Evolutionary conservation across 1,284 basidiomycete species (phyloP).

Genomic region (Apiotrichum mycotoxinovorans): DNA sequence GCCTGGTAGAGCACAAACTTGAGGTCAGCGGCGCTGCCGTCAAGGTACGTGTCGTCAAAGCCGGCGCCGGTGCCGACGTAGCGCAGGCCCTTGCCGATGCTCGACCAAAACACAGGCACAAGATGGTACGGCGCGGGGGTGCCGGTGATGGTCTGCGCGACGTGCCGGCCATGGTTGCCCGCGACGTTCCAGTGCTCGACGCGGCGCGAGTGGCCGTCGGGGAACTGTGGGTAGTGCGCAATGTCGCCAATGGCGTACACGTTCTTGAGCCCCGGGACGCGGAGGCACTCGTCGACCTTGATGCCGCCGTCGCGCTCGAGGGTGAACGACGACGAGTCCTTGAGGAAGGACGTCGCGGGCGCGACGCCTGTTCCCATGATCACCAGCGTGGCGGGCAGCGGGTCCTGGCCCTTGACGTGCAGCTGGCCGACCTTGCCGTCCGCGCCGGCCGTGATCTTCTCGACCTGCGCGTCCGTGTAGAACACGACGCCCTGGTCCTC

Average conservation of each 20-base stretch:
- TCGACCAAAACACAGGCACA: conserved; percentile 79
- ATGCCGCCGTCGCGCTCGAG: conserved; percentile 78
- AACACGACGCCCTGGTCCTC: conserved; percentile 79
- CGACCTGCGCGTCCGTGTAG: conserved; percentile 71
- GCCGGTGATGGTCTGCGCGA: conserved; percentile 64
- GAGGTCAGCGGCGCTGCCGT: conserved; percentile 70
- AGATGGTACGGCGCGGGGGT: conserved; percentile 55
- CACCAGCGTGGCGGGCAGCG: conserved; percentile 71
- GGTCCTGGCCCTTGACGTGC: conserved; percentile 63
- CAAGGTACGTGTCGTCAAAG: conserved; percentile 70
- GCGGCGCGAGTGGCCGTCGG: conserved; percentile 33
- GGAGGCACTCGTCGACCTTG: conserved; percentile 72
- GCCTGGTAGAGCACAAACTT: conserved; percentile 89
- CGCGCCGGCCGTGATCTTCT: conserved; percentile 62
- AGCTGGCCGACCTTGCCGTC: conserved; percentile 47
- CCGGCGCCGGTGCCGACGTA: conserved; percentile 68
- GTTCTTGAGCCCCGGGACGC: conserved; percentile 60
- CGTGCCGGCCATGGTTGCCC: conserved; percentile 77
- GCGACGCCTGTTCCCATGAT: conserved; percentile 86
- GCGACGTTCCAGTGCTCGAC: conserved; percentile 59
- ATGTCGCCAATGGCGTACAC: conserved; percentile 91
- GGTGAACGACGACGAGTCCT: conserved; percentile 56
- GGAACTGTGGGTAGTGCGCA: conserved; percentile 69
- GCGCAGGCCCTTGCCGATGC: conserved; percentile 70
- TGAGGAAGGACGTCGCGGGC: conserved; percentile 79